phyloP scores from a whole-genome alignment of 1,284 basidiomycete species.

The Rhodotorula sp. region DNA sequence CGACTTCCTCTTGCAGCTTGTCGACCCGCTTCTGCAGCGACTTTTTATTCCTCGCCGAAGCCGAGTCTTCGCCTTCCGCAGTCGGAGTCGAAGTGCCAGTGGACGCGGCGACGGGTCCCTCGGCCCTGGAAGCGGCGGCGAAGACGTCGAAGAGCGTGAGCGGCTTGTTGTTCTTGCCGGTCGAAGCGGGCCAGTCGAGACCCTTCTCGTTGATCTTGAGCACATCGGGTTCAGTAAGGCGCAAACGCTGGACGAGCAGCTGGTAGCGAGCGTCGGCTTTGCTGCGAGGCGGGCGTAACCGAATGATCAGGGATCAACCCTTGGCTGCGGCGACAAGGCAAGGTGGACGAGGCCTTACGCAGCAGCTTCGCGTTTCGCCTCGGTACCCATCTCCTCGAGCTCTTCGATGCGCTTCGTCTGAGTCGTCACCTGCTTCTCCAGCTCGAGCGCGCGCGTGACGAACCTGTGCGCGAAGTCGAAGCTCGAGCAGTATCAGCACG shows the following conservation, averaged over 20 bases:
- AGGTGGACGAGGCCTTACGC: not conserved
- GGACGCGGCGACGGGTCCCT: not conserved
- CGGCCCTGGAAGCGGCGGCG: not conserved
- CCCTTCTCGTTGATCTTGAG: not conserved
- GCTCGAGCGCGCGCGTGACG: not conserved
- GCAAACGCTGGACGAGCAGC: not conserved
- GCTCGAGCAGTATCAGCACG: no score
- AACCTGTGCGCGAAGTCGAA: not conserved
- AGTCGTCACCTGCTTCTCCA: not conserved
- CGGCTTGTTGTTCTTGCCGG: not conserved
- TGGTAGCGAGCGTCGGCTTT: not conserved
- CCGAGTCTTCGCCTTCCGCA: not conserved
- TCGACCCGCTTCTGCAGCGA: not conserved
- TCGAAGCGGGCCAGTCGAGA: not conserved
- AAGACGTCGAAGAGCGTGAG: not conserved
- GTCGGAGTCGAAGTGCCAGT: not conserved
- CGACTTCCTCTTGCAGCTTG: not conserved
- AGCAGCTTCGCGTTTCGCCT: not conserved
- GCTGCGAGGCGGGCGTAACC: not conserved
- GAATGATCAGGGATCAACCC: no score
- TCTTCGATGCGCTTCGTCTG: not conserved
- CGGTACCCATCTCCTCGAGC: conserved; percentile 1
- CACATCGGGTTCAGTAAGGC: not conserved
- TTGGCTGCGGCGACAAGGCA: not conserved
- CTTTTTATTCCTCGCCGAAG: no score